phyloP scores from a whole-genome alignment of 345 rosid genomes.

The Arabidopsis suecica region DNA sequence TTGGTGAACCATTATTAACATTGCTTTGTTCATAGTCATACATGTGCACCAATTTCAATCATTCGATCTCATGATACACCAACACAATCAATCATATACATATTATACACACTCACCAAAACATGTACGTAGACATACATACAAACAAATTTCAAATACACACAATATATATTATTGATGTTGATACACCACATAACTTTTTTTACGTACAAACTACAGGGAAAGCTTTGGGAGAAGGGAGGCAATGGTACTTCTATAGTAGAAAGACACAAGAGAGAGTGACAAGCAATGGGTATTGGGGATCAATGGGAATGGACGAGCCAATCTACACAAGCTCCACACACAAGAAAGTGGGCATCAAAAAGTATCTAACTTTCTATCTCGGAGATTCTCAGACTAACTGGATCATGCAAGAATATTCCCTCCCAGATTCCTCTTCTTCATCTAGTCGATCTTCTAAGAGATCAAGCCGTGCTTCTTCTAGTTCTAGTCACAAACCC shows the following conservation, averaged over 20 bases:
- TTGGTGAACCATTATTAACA: conserved; percentile 36
- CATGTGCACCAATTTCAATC: conserved; percentile 45
- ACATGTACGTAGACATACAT: conserved; percentile 28
- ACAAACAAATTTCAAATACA: background rate
- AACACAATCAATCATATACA: conserved; percentile 36
- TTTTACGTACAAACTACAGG: conserved; percentile 48
- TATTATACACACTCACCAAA: conserved; percentile 24
- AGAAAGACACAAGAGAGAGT: conserved; percentile 64
- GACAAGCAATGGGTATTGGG: conserved; percentile 81
- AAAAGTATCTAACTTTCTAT: conserved; percentile 62
- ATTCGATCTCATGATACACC: conserved; percentile 39
- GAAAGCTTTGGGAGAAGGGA: conserved; percentile 87
- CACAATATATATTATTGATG: background rate
- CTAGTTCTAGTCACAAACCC: conserved; percentile 42
- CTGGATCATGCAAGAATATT: conserved; percentile 89
- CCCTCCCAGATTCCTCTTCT: conserved; percentile 55
- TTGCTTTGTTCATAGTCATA: conserved; percentile 44
- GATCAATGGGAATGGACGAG: conserved; percentile 72
- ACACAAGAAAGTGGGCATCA: conserved; percentile 65
- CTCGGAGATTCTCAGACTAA: conserved; percentile 70
- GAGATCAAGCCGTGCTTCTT: conserved; percentile 50
- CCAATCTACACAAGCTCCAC: conserved; percentile 51
- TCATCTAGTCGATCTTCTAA: conserved; percentile 58
- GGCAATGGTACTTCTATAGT: conserved; percentile 89
- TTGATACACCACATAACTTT: no score